A percentile compares a stretch with the other conserved stretches of the same genome.
Evolutionary conservation across 192 early-diverging fungal species (phyloP).

Genomic region (Dispira simplex): DNA sequence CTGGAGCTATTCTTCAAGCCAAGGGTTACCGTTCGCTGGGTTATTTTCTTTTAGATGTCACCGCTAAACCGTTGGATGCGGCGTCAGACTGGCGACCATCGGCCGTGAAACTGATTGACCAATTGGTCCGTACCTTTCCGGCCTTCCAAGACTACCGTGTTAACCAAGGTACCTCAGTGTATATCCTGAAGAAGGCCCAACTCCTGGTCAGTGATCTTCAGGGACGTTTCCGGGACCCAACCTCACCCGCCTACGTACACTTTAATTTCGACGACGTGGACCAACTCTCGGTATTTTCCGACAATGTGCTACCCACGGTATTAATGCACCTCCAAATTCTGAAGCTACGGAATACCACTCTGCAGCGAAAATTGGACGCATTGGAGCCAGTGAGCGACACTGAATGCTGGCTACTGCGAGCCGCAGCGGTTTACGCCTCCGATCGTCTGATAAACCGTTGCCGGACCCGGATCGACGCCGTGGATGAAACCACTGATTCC

Average conservation of each 20-base stretch:
- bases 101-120: constrained; percentile 36
- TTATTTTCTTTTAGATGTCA: constrained; percentile 50
- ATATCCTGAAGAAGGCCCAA: constrained; percentile 68
- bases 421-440: constrained; percentile 49
- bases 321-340: constrained; percentile 34
- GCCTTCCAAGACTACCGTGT: constrained; percentile 44
- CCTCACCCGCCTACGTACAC: constrained; percentile 15
- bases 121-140: constrained; percentile 46
- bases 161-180: constrained; percentile 34
- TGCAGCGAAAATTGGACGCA: constrained; percentile 25
- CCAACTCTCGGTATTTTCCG: constrained; percentile 52
- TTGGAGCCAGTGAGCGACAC: constrained; percentile 28
- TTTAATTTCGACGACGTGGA: constrained; percentile 55
- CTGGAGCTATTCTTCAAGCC: constrained; percentile 42
- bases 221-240: constrained; percentile 34
- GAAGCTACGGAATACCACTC: constrained; percentile 25
- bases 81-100: constrained; percentile 17
- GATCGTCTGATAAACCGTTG: constrained; percentile 31
- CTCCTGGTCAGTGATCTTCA: constrained; percentile 46
- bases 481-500: constrained; percentile 15
- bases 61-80: constrained; percentile 19
- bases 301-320: constrained; percentile 59
- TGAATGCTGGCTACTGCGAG: constrained; percentile 44
- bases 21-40: constrained; percentile 45
- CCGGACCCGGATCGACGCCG: constrained; percentile 6